These are phyloP conservation scores for Trichosanthes cucumerina DNA, from an alignment of 306 rosid species.

Conservation along the genomic window DNA sequence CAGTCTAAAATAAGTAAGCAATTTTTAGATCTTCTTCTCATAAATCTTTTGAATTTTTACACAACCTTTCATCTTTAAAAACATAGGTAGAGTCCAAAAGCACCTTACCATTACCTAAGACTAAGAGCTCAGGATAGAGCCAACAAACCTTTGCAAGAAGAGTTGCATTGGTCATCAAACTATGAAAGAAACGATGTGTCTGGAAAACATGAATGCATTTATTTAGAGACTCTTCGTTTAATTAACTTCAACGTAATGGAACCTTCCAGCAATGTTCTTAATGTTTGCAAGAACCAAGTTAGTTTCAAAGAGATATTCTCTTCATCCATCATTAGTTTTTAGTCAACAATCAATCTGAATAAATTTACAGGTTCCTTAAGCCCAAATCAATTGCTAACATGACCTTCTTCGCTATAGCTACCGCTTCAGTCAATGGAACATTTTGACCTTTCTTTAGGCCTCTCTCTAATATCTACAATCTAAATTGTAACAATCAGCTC, in stretches of 20 bases:
- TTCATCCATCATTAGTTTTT: not conserved
- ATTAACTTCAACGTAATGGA: not conserved
- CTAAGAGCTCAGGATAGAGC: not conserved
- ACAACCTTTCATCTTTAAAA: conserved; percentile 38
- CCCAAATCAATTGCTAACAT: not conserved
- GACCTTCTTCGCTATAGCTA: not conserved
- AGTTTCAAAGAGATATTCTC: not conserved
- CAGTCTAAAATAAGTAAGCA: not conserved
- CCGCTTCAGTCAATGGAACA: not conserved
- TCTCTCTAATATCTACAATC: not conserved
- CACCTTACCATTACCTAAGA: not conserved
- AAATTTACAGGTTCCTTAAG: not conserved
- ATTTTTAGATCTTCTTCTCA: not conserved
- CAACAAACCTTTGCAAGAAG: not conserved
- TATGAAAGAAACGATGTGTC: not conserved
- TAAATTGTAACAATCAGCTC: not conserved
- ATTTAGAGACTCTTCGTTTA: not conserved
- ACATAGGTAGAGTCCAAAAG: not conserved
- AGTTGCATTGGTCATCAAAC: not conserved
- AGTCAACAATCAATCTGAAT: not conserved
- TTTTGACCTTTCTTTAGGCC: not conserved
- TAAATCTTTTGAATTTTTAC: not conserved
- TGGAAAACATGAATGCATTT: not conserved
- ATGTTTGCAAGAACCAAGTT: not conserved
- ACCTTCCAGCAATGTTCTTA: not conserved